Evolutionary conservation across 768 basidiomycete species (phyloP).

Genomic region (Psilocybe subaeruginosa): DNA sequence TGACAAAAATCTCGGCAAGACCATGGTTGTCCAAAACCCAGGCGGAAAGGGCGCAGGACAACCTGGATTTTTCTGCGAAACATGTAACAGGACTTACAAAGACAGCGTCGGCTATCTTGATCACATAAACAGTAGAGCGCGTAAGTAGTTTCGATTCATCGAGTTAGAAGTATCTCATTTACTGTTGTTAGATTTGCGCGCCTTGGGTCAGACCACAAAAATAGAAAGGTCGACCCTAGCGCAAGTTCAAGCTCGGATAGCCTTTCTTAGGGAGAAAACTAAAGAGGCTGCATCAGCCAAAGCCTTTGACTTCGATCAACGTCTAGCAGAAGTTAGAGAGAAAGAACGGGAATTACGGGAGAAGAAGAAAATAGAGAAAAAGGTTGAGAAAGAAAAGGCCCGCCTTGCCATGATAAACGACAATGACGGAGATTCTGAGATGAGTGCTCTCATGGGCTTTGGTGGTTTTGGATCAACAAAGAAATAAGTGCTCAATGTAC

Average conservation of each 20-base stretch:
- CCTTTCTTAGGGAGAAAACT: constrained; percentile 83
- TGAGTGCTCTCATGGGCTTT: constrained; percentile 90
- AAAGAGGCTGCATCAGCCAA: constrained; percentile 82
- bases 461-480: constrained; percentile 88
- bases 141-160: constrained; percentile 53
- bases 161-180: constrained; percentile 3
- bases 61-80: constrained; percentile 93
- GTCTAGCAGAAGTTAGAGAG: constrained; percentile 79
- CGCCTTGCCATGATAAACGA: constrained; percentile 65
- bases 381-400: constrained; percentile 74
- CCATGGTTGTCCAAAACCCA: constrained; percentile 88
- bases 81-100: constrained; percentile 90
- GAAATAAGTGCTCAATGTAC: constrained; percentile 52
- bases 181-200: constrained; percentile 72
- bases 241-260: constrained; percentile 93
- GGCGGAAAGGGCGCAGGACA: constrained; percentile 86
- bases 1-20: constrained; percentile 94
- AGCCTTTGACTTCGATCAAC: constrained; percentile 92
- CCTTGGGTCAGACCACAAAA: constrained; percentile 94
- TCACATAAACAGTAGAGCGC: constrained; percentile 92
- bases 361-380: constrained; percentile 79
- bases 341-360: constrained; percentile 70
- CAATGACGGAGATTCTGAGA: constrained; percentile 58
- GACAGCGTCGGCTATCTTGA: constrained; percentile 94
- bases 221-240: constrained; percentile 88